phyloP scores from a whole-genome alignment of 2,329 filamentous ascomycete genomes.

The Domatiomyces globalis region DNA sequence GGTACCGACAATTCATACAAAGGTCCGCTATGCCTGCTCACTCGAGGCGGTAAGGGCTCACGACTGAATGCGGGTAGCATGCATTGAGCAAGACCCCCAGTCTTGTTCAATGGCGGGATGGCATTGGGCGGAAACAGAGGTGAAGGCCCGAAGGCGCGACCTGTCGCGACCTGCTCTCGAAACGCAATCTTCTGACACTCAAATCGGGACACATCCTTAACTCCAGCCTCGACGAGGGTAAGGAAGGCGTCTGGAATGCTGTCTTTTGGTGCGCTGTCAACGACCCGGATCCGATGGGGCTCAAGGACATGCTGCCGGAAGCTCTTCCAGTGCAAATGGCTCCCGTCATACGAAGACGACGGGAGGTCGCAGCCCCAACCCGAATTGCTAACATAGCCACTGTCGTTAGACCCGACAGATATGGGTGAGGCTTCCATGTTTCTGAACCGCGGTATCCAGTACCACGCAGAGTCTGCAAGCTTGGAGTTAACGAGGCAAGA shows the following conservation, averaged over 20 bases:
- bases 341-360: slow-evolving; percentile 11
- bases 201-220: slow-evolving; percentile 7
- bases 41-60: slow-evolving; percentile 15
- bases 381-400: neutral
- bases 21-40: slow-evolving; percentile 7
- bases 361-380: slow-evolving; percentile 4
- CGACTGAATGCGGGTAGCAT: slow-evolving; percentile 15
- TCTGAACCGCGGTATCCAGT: neutral
- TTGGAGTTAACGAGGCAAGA: neutral
- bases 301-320: slow-evolving; percentile 15
- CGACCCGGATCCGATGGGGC: slow-evolving; percentile 13
- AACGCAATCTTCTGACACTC: slow-evolving; percentile 10
- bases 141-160: slow-evolving; percentile 15
- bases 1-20: slow-evolving; percentile 13
- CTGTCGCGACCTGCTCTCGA: slow-evolving; percentile 10
- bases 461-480: neutral
- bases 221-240: slow-evolving; percentile 10
- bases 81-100: slow-evolving; percentile 11
- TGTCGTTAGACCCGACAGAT: neutral
- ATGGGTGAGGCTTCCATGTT: neutral
- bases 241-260: slow-evolving; percentile 10
- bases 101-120: slow-evolving; percentile 12
- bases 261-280: slow-evolving; percentile 9
- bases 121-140: slow-evolving; percentile 16
- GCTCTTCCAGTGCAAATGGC: slow-evolving; percentile 13